Conservation (phyloP, 1,284 basidiomycete species). For the Boletus semigastroideus region DNA sequence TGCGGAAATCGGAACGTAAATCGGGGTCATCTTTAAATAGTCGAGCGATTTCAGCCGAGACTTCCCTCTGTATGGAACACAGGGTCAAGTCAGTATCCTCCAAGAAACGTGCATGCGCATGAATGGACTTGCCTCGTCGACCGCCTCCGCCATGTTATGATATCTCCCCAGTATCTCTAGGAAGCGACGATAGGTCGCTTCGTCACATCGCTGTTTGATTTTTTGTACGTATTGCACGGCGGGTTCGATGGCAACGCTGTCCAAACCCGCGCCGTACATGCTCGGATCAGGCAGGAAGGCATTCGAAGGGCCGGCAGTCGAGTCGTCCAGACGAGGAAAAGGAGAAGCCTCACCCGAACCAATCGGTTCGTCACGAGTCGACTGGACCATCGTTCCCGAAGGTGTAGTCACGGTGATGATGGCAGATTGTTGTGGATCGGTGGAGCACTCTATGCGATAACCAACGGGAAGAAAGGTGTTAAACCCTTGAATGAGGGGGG, state of each 20-base stretch:
- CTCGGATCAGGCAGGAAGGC: constrained; percentile 20
- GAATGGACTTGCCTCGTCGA: constrained; percentile 68
- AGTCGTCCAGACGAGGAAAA: constrained; percentile 15
- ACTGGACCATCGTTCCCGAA: constrained; percentile 52
- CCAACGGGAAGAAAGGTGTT: constrained; percentile 96
- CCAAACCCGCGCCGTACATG: constrained; percentile 31
- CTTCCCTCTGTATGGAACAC: constrained; percentile 52
- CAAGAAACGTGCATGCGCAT: constrained; percentile 37
- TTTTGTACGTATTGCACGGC: constrained; percentile 97
- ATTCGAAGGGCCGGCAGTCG: constrained; percentile 7
- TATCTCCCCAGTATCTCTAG: constrained; percentile 83
- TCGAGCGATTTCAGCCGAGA: constrained; percentile 81
- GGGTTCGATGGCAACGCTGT: constrained; percentile 53
- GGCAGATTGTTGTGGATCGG: constrained; percentile 55
- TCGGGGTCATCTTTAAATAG: constrained; percentile 91
- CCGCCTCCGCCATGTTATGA: constrained; percentile 51
- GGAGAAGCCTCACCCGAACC: constrained; percentile 10
- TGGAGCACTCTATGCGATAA: constrained; percentile 86
- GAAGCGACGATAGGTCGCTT: constrained; percentile 93
- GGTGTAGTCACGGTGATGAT: constrained; percentile 91
- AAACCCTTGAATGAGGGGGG: constrained; percentile 92
- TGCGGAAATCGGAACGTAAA: constrained; percentile 86
- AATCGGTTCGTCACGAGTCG: constrained; percentile 38
- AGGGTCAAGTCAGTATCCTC: constrained; percentile 39
- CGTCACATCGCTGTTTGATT: constrained; percentile 94